A percentile compares a stretch with the other conserved stretches of the same genome.
Conservation (phyloP, 2,329 filamentous ascomycete genomes). For the Aspergillus thermomutatus region DNA sequence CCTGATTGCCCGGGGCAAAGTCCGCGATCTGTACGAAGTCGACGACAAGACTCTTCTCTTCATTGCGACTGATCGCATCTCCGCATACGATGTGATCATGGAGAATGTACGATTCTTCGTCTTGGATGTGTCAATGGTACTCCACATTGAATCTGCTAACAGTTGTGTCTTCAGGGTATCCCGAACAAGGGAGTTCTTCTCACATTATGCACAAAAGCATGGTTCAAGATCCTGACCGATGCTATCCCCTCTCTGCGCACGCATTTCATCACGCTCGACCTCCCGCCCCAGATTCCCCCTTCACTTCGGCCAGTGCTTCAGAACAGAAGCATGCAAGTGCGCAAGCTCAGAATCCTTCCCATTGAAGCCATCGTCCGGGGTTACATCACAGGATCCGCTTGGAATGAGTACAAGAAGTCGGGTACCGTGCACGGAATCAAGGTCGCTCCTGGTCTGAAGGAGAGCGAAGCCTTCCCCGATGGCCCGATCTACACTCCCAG, state of each 20-base stretch:
- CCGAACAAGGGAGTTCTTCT: constrained; percentile 66
- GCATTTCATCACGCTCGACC: constrained; percentile 59
- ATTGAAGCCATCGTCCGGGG: constrained; percentile 84
- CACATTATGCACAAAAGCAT: constrained; percentile 64
- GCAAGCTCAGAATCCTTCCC: constrained; percentile 69
- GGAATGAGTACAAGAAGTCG: constrained; percentile 69
- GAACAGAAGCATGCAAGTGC: constrained; percentile 73
- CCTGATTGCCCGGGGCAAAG: constrained; percentile 64
- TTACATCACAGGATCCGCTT: constrained; percentile 83
- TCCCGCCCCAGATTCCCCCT: constrained; percentile 50
- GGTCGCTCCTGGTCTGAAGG: constrained; percentile 64
- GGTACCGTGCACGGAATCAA: constrained; percentile 78
- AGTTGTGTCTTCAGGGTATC: constrained; percentile 52
- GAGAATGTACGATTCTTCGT: constrained; percentile 61
- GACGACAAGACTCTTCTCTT: constrained; percentile 72
- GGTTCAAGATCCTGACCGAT: constrained; percentile 61
- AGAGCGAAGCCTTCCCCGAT: constrained; percentile 66
- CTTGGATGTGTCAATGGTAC: background rate
- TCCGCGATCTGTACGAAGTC: constrained; percentile 75
- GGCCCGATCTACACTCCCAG: constrained; percentile 73
- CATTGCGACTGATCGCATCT: constrained; percentile 84
- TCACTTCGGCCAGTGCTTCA: constrained; percentile 53
- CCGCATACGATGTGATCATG: constrained; percentile 91
- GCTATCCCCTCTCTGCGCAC: constrained; percentile 58
- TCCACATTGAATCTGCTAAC: background rate